Evolutionary conservation across 306 rosid genomes (phyloP).

Genomic region (Vicia villosa): DNA sequence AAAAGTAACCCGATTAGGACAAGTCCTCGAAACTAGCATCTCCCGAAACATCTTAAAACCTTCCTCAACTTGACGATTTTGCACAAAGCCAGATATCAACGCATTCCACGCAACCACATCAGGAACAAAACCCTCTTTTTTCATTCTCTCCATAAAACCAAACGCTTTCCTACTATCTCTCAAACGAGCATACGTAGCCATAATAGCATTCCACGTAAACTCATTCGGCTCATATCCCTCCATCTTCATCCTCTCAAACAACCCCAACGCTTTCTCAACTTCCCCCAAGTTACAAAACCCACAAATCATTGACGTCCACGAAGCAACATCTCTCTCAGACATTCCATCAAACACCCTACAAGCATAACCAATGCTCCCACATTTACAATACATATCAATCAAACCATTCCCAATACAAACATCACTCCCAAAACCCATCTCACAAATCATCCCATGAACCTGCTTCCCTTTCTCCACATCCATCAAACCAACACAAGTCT

Average conservation of each 20-base stretch:
- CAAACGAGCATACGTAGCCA: conserved; percentile 56
- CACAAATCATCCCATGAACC: conserved; percentile 60
- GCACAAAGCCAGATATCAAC: conserved; percentile 57
- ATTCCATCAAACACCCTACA: conserved; percentile 53
- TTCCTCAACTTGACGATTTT: conserved; percentile 44
- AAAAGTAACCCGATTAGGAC: conserved; percentile 57
- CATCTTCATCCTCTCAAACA: conserved; percentile 67
- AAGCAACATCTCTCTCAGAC: conserved; percentile 58
- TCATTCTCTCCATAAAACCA: conserved; percentile 53
- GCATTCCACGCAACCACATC: conserved; percentile 71
- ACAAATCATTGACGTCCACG: conserved; percentile 66
- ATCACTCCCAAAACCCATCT: conserved; percentile 48
- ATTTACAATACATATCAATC: conserved; percentile 67
- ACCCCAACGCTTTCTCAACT: conserved; percentile 40
- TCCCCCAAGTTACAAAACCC: conserved; percentile 54
- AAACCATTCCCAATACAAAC: conserved; percentile 50
- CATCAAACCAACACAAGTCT: conserved; percentile 65
- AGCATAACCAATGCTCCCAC: conserved; percentile 50
- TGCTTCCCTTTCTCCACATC: conserved; percentile 58
- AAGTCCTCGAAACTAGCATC: conserved; percentile 51
- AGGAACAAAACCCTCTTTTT: conserved; percentile 49
- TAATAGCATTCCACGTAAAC: conserved; percentile 69
- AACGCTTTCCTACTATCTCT: conserved; percentile 43
- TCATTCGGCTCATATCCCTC: conserved; percentile 64
- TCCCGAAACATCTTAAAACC: conserved; percentile 47